phyloP scores from a whole-genome alignment of 179 eudicot species.

The Patellifolia procumbens region DNA sequence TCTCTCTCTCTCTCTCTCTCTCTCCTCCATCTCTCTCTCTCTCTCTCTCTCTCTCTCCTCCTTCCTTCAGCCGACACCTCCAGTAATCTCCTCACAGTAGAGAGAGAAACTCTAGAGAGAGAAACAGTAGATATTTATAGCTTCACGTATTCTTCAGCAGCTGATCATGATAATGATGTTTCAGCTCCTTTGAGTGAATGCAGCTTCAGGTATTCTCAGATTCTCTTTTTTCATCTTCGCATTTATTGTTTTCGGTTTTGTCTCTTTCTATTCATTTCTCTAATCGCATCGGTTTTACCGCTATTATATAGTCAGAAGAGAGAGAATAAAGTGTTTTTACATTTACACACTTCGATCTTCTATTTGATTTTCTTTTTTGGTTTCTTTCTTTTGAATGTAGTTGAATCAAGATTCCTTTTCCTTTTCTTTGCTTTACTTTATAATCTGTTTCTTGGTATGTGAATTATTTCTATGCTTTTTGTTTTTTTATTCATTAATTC shows the following conservation, averaged over 20 bases:
- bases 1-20: no score
- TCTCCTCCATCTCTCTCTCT: no score
- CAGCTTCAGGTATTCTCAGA: background rate
- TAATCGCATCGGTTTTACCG: conserved; percentile 2
- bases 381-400: background rate
- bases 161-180: conserved; percentile 11
- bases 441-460: background rate
- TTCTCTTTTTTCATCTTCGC: background rate
- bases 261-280: conserved; percentile 1
- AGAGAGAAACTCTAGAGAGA: conserved; percentile 27
- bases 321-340: conserved; percentile 6
- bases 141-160: background rate
- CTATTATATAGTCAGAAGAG: background rate
- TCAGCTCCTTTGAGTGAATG: conserved; percentile 22
- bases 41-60: no score
- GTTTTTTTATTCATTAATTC: background rate
- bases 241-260: background rate
- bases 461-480: background rate
- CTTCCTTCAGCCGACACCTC: conserved; percentile 22
- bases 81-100: background rate
- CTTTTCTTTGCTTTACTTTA: no score
- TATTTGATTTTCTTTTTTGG: no score
- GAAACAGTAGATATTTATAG: no score
- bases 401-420: background rate
- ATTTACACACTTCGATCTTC: background rate